Conservation (phyloP, 2,329 filamentous ascomycete genomes). For the Apiospora rasikravindrae region DNA sequence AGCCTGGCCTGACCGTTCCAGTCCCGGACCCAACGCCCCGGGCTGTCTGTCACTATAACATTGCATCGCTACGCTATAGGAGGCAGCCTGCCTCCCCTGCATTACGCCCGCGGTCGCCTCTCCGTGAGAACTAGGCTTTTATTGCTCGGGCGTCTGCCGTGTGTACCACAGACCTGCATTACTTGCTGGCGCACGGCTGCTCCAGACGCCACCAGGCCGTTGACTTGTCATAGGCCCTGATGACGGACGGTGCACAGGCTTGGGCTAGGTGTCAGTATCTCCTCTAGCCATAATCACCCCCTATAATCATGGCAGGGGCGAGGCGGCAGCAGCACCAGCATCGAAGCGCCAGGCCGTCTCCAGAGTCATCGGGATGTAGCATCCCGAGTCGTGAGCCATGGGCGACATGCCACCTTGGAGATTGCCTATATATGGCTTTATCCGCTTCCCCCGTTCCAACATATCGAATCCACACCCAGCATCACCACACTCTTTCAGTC, state of each 20-base stretch:
- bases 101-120: background rate
- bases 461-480: background rate
- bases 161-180: background rate
- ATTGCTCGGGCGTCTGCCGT: slow-evolving; percentile 1
- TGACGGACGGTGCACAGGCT: background rate
- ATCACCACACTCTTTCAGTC: slow-evolving; percentile 5
- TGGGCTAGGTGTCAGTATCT: background rate
- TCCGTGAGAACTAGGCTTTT: background rate
- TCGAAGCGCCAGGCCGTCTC: no score
- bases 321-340: no score
- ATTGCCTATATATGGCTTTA: background rate
- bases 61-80: background rate
- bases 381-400: background rate
- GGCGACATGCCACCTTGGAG: background rate
- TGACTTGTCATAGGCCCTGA: background rate
- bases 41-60: background rate
- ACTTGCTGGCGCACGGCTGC: background rate
- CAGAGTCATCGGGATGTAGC: background rate
- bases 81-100: background rate
- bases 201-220: background rate
- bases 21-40: background rate
- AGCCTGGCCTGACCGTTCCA: no score
- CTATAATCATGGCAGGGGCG: no score
- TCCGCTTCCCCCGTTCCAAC: background rate
- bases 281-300: no score